Evolutionary conservation across 768 basidiomycete species (phyloP).

Genomic region (Phallus indusiatus): DNA sequence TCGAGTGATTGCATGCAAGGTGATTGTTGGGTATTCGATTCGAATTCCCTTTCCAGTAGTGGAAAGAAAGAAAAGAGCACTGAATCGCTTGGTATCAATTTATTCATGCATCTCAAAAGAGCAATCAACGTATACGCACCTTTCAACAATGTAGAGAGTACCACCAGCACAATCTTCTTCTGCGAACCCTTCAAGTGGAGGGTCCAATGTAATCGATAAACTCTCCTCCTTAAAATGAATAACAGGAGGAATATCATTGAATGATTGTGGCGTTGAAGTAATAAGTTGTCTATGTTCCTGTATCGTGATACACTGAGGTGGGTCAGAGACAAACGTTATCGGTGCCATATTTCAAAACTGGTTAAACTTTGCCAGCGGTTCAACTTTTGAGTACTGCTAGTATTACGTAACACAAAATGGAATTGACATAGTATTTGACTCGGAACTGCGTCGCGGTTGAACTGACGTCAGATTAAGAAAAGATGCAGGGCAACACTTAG

Average conservation of each 20-base stretch:
- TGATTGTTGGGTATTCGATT: slow-evolving; percentile 82
- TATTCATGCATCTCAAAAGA: not conserved
- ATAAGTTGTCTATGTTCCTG: slow-evolving; percentile 63
- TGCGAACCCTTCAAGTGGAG: slow-evolving; percentile 52
- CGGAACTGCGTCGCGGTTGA: too few relatives aligned
- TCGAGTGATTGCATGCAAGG: slow-evolving; percentile 87
- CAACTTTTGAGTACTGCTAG: not conserved
- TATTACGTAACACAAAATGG: not conserved
- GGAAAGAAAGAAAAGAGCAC: slow-evolving; percentile 72
- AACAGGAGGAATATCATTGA: slow-evolving; percentile 77
- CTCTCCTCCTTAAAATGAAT: slow-evolving; percentile 64
- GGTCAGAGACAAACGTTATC: slow-evolving; percentile 26
- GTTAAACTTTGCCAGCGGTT: too few relatives aligned
- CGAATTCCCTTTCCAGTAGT: slow-evolving; percentile 64
- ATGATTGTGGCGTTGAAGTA: slow-evolving; percentile 76
- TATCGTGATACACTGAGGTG: slow-evolving; percentile 39
- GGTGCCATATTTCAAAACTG: slow-evolving; percentile 16
- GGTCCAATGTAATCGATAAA: slow-evolving; percentile 62
- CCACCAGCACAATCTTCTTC: slow-evolving; percentile 46
- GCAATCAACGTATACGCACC: slow-evolving; percentile 33
- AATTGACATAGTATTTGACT: too few relatives aligned
- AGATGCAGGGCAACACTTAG: too few relatives aligned
- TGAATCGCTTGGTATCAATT: slow-evolving; percentile 21
- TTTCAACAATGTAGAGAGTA: slow-evolving; percentile 78
- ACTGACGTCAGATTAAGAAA: too few relatives aligned